Evolutionary conservation across 2,329 filamentous ascomycete genomes (phyloP).

Genomic region (Fusarium sp.): DNA sequence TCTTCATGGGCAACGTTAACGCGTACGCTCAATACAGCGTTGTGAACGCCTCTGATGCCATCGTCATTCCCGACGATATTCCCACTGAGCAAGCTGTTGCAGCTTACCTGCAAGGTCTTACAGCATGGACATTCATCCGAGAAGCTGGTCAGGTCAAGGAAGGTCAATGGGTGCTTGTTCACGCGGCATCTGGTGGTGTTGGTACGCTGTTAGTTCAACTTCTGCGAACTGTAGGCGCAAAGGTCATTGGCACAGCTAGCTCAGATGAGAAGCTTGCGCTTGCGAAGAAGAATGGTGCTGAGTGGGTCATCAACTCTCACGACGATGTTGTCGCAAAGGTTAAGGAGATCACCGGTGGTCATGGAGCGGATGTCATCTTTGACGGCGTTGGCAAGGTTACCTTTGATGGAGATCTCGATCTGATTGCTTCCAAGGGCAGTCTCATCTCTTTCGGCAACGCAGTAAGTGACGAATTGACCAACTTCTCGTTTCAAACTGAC

Average conservation of each 20-base stretch:
- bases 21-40: constrained; percentile 70
- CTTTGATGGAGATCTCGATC: constrained; percentile 82
- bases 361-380: constrained; percentile 83
- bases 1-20: constrained; percentile 68
- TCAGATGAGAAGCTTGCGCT: constrained; percentile 78
- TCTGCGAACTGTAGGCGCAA: constrained; percentile 77
- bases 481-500: constrained; percentile 19
- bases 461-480: constrained; percentile 56
- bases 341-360: constrained; percentile 76
- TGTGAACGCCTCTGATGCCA: constrained; percentile 65
- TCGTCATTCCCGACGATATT: constrained; percentile 74
- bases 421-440: constrained; percentile 81
- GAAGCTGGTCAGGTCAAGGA: constrained; percentile 81
- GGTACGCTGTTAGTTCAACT: constrained; percentile 82
- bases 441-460: constrained; percentile 87
- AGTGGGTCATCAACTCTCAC: constrained; percentile 77
- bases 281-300: constrained; percentile 78
- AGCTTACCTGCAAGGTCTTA: constrained; percentile 83
- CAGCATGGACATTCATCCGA: constrained; percentile 81
- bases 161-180: constrained; percentile 85
- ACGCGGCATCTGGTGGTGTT: constrained; percentile 87
- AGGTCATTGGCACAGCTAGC: constrained; percentile 83
- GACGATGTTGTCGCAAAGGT: constrained; percentile 72
- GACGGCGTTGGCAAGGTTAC: constrained; percentile 89
- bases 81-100: constrained; percentile 74